Evolutionary conservation across 768 basidiomycete genomes (phyloP).

Genomic region (Mycena rosella): DNA sequence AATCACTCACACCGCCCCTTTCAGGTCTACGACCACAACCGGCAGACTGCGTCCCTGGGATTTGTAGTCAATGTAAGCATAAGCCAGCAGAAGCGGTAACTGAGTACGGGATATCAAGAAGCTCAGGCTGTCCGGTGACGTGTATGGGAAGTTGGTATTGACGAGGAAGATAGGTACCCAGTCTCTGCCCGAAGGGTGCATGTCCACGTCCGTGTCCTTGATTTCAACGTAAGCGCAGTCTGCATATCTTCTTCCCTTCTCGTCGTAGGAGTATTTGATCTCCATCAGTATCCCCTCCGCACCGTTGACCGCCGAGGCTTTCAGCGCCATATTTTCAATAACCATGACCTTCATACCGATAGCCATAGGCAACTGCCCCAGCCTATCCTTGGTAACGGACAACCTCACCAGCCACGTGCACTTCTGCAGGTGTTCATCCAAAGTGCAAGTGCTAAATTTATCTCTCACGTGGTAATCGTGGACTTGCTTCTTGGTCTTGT

Average conservation of each 20-base stretch:
- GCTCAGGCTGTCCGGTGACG: not conserved
- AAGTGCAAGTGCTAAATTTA: not conserved
- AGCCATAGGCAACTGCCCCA: not conserved
- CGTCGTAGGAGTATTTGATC: not conserved
- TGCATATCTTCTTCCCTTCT: not conserved
- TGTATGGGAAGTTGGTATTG: not conserved
- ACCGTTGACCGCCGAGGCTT: not conserved
- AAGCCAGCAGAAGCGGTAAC: conserved; percentile 5
- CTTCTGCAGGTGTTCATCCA: not conserved
- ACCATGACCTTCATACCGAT: conserved; percentile 14
- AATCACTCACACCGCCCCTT: too few relatives aligned
- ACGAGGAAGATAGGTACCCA: not conserved
- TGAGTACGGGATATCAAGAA: not conserved
- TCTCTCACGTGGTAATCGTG: not conserved
- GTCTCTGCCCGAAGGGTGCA: not conserved
- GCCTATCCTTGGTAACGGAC: not conserved
- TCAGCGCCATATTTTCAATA: conserved; percentile 7
- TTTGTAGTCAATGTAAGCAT: conserved; percentile 16
- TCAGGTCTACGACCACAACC: too few relatives aligned
- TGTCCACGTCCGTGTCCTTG: not conserved
- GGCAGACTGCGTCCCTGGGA: not conserved
- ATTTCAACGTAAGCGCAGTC: conserved; percentile 9
- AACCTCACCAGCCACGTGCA: not conserved
- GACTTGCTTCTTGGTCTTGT: not conserved
- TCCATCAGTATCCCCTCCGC: not conserved